Evolutionary conservation across 345 rosid genomes (phyloP).

Genomic region (Brassica carinata): DNA sequence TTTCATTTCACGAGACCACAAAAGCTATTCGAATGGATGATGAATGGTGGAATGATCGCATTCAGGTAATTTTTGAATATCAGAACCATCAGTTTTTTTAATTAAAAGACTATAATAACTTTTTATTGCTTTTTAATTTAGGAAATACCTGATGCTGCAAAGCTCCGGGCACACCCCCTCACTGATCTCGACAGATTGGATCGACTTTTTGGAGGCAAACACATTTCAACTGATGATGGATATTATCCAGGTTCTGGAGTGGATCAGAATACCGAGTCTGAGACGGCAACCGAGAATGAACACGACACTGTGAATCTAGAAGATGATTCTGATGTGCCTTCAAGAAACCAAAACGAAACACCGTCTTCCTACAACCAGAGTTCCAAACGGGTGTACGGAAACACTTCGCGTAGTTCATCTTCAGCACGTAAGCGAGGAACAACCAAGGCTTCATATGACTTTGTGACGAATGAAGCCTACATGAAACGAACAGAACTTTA

Average conservation of each 20-base stretch:
- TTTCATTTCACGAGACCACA: background rate
- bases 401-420: too few species aligned
- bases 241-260: too few species aligned
- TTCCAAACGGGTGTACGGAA: too few species aligned
- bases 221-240: background rate
- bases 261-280: background rate
- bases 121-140: background rate
- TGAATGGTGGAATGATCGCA: background rate
- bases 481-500: too few species aligned
- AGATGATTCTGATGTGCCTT: background rate
- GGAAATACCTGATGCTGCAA: background rate
- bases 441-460: too few species aligned
- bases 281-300: background rate
- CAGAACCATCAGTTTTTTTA: background rate
- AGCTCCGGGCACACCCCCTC: background rate
- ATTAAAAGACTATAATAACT: background rate
- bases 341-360: background rate
- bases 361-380: background rate
- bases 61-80: background rate
- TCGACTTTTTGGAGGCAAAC: background rate
- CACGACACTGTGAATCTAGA: background rate
- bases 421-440: too few species aligned
- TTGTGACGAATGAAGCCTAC: too few species aligned
- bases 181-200: background rate
- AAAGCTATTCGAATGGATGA: background rate